phyloP scores from a whole-genome alignment of 176 grass and related monocot genomes.

The Carex scoparia region DNA sequence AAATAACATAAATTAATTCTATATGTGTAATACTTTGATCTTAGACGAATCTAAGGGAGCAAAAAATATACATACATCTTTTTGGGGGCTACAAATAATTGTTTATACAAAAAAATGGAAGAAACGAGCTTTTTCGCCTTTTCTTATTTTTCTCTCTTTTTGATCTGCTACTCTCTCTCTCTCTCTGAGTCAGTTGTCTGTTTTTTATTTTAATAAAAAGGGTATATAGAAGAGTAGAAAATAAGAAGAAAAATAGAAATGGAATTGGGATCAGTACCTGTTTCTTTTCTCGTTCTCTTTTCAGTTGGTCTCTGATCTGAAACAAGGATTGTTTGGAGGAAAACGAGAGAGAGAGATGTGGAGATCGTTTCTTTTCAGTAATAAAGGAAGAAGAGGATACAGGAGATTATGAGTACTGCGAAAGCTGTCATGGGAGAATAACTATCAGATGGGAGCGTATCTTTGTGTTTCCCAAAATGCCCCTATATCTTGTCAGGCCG shows the following conservation, averaged over 20 bases:
- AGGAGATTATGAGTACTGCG: slow-evolving; percentile 20
- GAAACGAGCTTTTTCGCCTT: slow-evolving; percentile 9
- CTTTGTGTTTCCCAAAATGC: slow-evolving; percentile 18
- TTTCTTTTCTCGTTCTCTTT: background rate
- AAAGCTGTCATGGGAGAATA: slow-evolving; percentile 29
- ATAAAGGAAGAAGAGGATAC: slow-evolving; percentile 10
- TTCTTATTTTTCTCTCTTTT: background rate
- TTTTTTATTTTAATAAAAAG: slow-evolving; percentile 3
- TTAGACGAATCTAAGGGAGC: slow-evolving; percentile 3
- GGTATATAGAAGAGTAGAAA: background rate
- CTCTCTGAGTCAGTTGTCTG: slow-evolving; percentile 5
- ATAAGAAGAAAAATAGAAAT: background rate
- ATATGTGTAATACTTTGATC: slow-evolving; percentile 10
- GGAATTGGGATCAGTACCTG: slow-evolving; percentile 19
- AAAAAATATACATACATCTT: slow-evolving; percentile 13
- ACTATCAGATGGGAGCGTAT: slow-evolving; percentile 7
- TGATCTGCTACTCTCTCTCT: slow-evolving; percentile 15
- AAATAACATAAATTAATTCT: background rate
- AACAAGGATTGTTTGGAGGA: background rate
- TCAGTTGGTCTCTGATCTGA: background rate
- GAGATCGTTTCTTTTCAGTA: background rate
- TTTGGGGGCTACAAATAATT: slow-evolving; percentile 24
- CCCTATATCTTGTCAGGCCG: background rate
- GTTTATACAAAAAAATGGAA: slow-evolving; percentile 17
- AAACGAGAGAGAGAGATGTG: slow-evolving; percentile 9